Evolutionary conservation across 2,329 filamentous ascomycete species (phyloP).

Genomic region (Stagonosporopsis vannaccii): DNA sequence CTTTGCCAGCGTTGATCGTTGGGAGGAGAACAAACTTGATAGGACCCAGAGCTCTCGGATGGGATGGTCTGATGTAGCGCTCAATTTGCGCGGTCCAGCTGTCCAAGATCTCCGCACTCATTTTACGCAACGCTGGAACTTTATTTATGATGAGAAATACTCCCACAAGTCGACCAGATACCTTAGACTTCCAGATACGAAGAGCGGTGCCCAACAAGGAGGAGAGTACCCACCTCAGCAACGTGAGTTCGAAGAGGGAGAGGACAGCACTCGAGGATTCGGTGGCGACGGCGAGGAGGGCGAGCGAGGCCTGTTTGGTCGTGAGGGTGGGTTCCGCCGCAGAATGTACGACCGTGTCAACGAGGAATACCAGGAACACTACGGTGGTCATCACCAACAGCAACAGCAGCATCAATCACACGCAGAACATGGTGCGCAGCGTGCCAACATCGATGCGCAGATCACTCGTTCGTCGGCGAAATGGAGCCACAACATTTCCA

Average conservation of each 20-base stretch:
- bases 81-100: conserved; percentile 77
- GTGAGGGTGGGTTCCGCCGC: conserved; percentile 36
- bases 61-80: conserved; percentile 89
- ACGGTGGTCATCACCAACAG: conserved; percentile 28
- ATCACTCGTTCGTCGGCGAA: conserved; percentile 53
- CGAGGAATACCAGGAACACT: conserved; percentile 36
- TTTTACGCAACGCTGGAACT: conserved; percentile 91
- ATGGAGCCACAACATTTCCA: conserved; percentile 66
- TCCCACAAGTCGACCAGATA: conserved; percentile 63
- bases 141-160: conserved; percentile 87
- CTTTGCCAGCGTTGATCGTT: conserved; percentile 78
- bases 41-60: conserved; percentile 81
- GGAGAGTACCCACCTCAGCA: conserved; percentile 54
- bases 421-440: conserved; percentile 40
- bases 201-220: conserved; percentile 43
- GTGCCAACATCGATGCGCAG: conserved; percentile 43
- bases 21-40: conserved; percentile 86
- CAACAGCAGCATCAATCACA: conserved; percentile 35
- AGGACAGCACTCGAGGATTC: conserved; percentile 48
- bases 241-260: conserved; percentile 43
- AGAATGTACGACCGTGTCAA: conserved; percentile 38
- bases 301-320: conserved; percentile 45
- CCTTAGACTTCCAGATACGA: conserved; percentile 38
- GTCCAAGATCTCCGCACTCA: conserved; percentile 78
- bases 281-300: conserved; percentile 40